phyloP scores from a whole-genome alignment of 306 rosid genomes.

The Medicago arabica region DNA sequence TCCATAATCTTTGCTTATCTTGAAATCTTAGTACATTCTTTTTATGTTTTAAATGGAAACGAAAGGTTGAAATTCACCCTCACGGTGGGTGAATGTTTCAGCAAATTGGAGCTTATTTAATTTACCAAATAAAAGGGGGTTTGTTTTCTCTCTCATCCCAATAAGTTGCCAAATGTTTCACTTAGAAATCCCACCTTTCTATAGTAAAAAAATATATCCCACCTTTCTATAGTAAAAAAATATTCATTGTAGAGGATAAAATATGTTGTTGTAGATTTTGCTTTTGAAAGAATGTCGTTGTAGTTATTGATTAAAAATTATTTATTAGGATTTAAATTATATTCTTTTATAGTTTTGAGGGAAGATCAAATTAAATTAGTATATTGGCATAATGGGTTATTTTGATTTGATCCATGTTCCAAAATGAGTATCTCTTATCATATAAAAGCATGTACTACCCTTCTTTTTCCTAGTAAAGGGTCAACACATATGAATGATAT shows the following conservation, averaged over 20 bases:
- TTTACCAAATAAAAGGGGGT: not conserved
- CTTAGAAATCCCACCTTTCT: not conserved
- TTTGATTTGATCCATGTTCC: not conserved
- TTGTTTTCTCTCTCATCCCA: constrained; percentile 37
- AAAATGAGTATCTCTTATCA: not conserved
- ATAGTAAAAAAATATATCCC: constrained; percentile 2
- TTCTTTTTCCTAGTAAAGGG: too few relatives aligned
- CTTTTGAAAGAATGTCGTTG: not conserved
- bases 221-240: constrained; percentile 1
- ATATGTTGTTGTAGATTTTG: constrained; percentile 6
- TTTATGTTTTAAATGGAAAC: constrained; percentile 19
- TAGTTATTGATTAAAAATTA: not conserved
- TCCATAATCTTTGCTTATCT: constrained; percentile 12
- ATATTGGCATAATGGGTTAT: not conserved
- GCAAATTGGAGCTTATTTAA: constrained; percentile 24
- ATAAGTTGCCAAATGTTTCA: constrained; percentile 41
- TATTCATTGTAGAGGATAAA: not conserved
- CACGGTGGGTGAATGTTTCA: constrained; percentile 24
- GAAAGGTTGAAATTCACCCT: constrained; percentile 36
- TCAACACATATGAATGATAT: too few relatives aligned
- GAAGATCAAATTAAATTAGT: not conserved
- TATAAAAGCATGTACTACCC: too few relatives aligned
- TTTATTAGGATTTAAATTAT: not conserved
- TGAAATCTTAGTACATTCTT: constrained; percentile 31
- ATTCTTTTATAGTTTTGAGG: not conserved